Evolutionary conservation across 1,139 yeast species (phyloP), one percentile per base, ranked within the genome.

Genomic region (Tardiomyces blankii): DNA sequence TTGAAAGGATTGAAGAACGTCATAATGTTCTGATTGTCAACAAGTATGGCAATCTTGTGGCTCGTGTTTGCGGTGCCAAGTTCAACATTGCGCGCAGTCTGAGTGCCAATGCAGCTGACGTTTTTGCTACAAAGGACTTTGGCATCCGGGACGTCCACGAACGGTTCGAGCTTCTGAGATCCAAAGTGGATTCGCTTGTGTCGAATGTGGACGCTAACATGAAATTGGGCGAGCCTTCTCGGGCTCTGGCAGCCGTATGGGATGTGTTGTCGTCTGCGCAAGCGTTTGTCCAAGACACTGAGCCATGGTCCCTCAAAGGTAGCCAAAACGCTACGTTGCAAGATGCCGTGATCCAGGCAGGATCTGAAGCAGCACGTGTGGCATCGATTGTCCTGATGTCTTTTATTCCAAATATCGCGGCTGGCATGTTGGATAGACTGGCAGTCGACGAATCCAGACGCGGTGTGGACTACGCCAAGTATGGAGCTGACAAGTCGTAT

Each of bases 1-100:
- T 80, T 47, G 74, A 67, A 13, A 71, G 78, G 40, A 70, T 89
- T 39, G 63, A 67, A 25, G 71, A 82, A 12, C 72, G 95, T 51
- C 82, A 79, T 51, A 74, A 77, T 50, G 57, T 61, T 5, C 72
- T 72, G 47, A 68, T 91, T 42, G 79, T 86, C 47, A 87, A 88
- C 48, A 89, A 89, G 61, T 82, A 82, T 63, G 89, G 94, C 43
- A 91, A 91, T 57, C 68, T 89, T 46, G 70, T 82, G 21, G 75
- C 82, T 49, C 69, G 98, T 48, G 75, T 81, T 42, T 80, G 94
- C 44, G 87, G 91, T 0, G 69, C 74, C 18, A 77, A 80, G 47
- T 89, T 91, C 57, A 65, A 74, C 56, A 70, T 86, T 18, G 59
- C 61, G n/a, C 63, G 74, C 30, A 73, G 85, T 12, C 49, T 41